These are phyloP conservation scores for Pseudocercospora vitis DNA, from an alignment of 2,329 filamentous ascomycete genomes.

Conservation along the genomic window DNA sequence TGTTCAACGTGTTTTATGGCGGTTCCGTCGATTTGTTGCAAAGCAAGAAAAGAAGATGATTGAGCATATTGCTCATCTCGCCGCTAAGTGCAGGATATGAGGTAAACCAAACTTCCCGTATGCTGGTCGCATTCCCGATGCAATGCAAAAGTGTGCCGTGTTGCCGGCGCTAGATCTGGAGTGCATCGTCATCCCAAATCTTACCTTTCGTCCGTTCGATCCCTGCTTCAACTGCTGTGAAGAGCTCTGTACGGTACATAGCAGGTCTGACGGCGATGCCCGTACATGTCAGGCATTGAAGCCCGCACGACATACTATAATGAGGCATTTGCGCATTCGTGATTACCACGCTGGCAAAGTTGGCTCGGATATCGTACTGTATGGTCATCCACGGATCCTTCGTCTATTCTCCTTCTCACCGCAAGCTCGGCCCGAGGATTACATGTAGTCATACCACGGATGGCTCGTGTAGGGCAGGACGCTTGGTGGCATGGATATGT, in stretches of 20 bases:
- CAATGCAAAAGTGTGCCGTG: conserved; percentile 4
- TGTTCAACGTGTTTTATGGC: too few relatives aligned
- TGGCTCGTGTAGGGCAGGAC: not conserved
- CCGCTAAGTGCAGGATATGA: too few relatives aligned
- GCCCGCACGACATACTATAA: too few relatives aligned
- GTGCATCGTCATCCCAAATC: too few relatives aligned
- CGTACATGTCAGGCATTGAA: too few relatives aligned
- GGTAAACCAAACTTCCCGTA: too few relatives aligned
- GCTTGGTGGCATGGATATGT: not conserved
- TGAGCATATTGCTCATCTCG: too few relatives aligned
- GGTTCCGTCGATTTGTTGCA: not conserved
- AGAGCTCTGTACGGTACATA: too few relatives aligned
- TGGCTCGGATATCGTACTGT: not conserved
- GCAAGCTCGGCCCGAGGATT: not conserved
- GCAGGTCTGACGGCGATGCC: too few relatives aligned
- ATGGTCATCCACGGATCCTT: not conserved
- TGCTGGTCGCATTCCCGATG: not conserved
- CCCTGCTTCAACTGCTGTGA: not conserved
- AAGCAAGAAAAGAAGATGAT: not conserved
- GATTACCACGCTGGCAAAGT: not conserved
- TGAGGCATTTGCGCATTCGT: too few relatives aligned
- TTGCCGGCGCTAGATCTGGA: conserved; percentile 3
- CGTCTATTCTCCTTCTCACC: not conserved
- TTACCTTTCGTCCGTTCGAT: not conserved
- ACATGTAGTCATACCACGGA: not conserved